Conservation (phyloP, 495 filamentous ascomycete species). For the Aspergillus egyptiacus region DNA sequence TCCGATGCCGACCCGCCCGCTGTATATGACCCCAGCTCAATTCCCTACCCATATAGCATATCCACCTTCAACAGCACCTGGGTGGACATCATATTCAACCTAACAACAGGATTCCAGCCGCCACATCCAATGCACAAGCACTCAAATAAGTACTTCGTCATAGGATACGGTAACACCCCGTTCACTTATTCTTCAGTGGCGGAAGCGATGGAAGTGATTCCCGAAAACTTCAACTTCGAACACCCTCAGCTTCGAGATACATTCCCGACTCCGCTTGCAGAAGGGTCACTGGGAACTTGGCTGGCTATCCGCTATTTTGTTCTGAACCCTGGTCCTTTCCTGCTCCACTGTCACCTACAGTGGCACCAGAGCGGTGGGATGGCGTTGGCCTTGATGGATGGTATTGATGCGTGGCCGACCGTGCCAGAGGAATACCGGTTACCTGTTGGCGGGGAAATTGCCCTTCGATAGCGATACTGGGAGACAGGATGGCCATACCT, state of each 20-base stretch:
- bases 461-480: too few relatives aligned
- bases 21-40: slow-evolving; percentile 41
- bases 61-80: slow-evolving; percentile 49
- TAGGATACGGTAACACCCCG: slow-evolving; percentile 41
- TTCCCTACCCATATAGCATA: slow-evolving; percentile 39
- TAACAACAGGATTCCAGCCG: slow-evolving; percentile 28
- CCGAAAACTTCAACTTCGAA: slow-evolving; percentile 49
- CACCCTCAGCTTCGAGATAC: slow-evolving; percentile 49
- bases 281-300: slow-evolving; percentile 36
- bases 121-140: slow-evolving; percentile 60
- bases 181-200: slow-evolving; percentile 48
- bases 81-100: slow-evolving; percentile 50
- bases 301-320: slow-evolving; percentile 52
- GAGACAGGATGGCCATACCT: too few relatives aligned
- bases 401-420: slow-evolving; percentile 49
- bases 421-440: slow-evolving; percentile 4
- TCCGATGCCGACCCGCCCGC: slow-evolving; percentile 39
- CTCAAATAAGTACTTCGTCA: slow-evolving; percentile 51
- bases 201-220: slow-evolving; percentile 41
- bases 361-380: slow-evolving; percentile 53
- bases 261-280: slow-evolving; percentile 32
- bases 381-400: slow-evolving; percentile 51
- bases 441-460: too few relatives aligned
- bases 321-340: slow-evolving; percentile 51
- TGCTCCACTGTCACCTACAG: slow-evolving; percentile 58